phyloP scores from a whole-genome alignment of 2,329 filamentous ascomycete genomes.

The Neofusicoccum kwambonambiense region DNA sequence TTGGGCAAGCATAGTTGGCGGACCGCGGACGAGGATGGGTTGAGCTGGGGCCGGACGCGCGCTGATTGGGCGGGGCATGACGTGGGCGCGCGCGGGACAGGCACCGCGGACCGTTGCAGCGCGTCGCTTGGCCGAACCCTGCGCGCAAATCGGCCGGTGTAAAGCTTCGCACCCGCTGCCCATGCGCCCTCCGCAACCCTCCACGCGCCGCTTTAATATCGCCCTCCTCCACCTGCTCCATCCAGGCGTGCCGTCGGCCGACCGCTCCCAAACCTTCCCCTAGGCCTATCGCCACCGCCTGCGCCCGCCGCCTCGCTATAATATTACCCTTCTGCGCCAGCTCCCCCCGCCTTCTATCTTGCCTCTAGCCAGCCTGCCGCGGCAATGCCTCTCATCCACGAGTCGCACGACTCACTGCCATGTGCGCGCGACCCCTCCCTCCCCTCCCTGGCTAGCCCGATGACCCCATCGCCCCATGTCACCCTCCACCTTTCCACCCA shows the following conservation, averaged over 20 bases:
- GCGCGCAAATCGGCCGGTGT: not conserved
- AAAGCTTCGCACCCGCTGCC: slow-evolving; percentile 10
- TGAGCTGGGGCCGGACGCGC: not conserved
- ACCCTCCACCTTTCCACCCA: slow-evolving; percentile 15
- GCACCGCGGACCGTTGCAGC: slow-evolving; percentile 5
- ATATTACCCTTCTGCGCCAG: not conserved
- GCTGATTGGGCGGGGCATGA: slow-evolving; percentile 11
- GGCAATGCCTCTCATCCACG: slow-evolving; percentile 65
- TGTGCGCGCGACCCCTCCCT: slow-evolving; percentile 52
- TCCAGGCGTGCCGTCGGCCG: not conserved
- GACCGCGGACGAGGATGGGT: not conserved
- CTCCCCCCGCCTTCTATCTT: not conserved
- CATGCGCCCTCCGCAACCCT: not conserved
- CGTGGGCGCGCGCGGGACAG: not conserved
- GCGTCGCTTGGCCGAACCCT: slow-evolving; percentile 11
- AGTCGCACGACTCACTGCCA: slow-evolving; percentile 76
- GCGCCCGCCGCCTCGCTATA: not conserved
- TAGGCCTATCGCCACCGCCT: not conserved
- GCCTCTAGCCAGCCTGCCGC: not conserved
- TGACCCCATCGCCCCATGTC: not conserved
- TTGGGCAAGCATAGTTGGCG: not conserved
- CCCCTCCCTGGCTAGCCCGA: slow-evolving; percentile 6
- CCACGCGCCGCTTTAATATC: not conserved
- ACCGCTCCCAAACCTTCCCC: not conserved
- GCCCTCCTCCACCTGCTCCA: slow-evolving; percentile 8